Base-by-base conservation (phyloP, 106 monocot genomes). In the Agapanthus africanus region DNA sequence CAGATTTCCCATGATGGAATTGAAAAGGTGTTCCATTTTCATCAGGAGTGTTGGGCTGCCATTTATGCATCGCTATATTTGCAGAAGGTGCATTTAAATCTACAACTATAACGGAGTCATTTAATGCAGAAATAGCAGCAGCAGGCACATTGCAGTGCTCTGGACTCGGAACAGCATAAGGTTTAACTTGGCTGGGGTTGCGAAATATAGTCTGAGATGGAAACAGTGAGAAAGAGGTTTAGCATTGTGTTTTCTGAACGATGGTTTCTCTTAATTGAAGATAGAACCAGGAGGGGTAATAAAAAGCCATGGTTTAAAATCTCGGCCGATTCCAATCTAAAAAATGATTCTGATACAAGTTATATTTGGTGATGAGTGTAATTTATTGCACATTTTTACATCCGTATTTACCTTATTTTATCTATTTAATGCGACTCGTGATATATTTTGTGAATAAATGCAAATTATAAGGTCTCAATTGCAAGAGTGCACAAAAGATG, bases 1-100 rank as follows among this genome's bases (percentile, higher is more conserved):
- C 66, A 49, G 82, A 32, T 76, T 81, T 90, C 26, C 92, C 89
- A 71, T 87, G 99, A 33, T 92, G 86, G 77, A 99, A 93, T n/a
- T 78, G 80, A 71, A 99, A 93, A 44, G 99, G 99, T 63, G 70
- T 80, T 59, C 97, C 92, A 25, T 87, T 84, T 16, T 84, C 93
- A 87, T 87, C 93, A 34, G 99, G 93, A 65, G 90, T 87, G 54
- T 93, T 87, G 57, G 99, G 93, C 54, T 87, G 89, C 99, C 99
- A 99, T 69, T 87, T 92, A 54, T 99, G 99, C 68, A 81, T 72
- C 37, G 83, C 90, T 13, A 99, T 74, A 78, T 71, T 74, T 54
- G 83, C 89, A 25, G 99, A 84, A 60, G 99, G 99, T 39, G 77
- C 84, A 70, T 82, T 71, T 39, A 54, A 44, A 85, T 93, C 99